Evolutionary conservation across 2,329 filamentous ascomycete species (phyloP), one percentile per base, ranked within the genome.

Genomic region (Sarocladiaceae sp.): DNA sequence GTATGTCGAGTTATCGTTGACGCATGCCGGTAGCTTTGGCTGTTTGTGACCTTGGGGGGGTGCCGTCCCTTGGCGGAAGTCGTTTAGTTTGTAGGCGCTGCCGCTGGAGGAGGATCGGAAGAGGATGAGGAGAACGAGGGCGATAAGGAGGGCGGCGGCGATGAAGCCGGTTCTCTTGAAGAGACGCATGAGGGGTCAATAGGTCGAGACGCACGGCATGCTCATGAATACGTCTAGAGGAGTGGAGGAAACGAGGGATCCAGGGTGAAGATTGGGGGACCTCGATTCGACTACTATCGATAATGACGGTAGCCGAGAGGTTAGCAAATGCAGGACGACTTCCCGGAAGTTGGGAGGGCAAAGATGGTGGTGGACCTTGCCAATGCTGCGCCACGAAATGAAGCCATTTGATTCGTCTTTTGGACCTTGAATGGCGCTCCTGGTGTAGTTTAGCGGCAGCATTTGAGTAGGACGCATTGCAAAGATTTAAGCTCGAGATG

Each of bases 91-190:
- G 40, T 43, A 43, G 27, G 23, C 12, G n/a, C 27, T 18, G 12
- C 26, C 13, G 16, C 18, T 10, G 13, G 26, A 20, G 26, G 26
- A 6, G 4, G 26, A 13, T 7, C 10, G 9, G 13, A 24, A 7
- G 4, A 32, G 13, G 27, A 43, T n/a, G 4, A 43, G 26, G 16
- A 43, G 27, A 6, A 43, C 15, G 18, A 33, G 7, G 27, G 40
- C 27, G 26, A 33, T 32, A 27, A 43, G 18, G 9, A 24, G 16
- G 27, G n/a, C 40, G 16, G 29, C 40, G 40, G 40, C 40, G 24
- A 43, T 33, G 3, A 32, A n/a, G 18, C 26, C 40, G 29, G 40
- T 43, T 16, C 40, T 32, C 40, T 43, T 43, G 40, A 43, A 32
- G 26, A 43, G 40, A 43, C 40, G 40, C 40, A 43, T 43, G 15